Percentiles rank a stretch among this genome's conserved stretches.
phyloP scores from a whole-genome alignment of 306 rosid genomes.

The Quercus engelmannii region DNA sequence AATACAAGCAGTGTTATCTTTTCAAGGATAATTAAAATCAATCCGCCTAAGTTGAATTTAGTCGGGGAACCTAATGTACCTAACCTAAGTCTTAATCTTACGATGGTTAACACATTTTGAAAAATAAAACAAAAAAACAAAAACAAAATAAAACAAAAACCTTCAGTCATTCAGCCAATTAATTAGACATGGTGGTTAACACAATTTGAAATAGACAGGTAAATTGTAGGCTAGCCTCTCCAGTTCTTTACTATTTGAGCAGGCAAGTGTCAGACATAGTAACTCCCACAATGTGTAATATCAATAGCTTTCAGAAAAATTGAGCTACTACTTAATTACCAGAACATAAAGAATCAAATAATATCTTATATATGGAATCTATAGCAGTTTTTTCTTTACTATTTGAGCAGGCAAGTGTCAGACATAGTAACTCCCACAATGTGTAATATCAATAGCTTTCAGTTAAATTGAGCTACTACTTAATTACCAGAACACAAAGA shows the following conservation, averaged over 20 bases:
- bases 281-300: neutral
- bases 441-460: neutral
- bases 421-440: neutral
- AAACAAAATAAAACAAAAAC: no score
- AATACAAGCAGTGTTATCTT: no score
- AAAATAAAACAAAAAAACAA: no score
- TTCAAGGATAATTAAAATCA: no score
- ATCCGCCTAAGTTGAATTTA: no score
- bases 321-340: slow-evolving; percentile 2
- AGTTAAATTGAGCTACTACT: neutral
- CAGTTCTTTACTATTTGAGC: neutral
- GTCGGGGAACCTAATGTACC: no score
- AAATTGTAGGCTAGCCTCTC: neutral
- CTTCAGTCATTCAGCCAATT: no score
- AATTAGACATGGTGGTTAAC: no score
- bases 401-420: neutral
- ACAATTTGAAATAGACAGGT: no score
- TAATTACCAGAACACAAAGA: neutral
- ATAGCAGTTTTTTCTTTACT: neutral
- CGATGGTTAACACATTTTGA: no score
- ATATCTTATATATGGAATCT: slow-evolving; percentile 1
- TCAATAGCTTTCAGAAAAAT: neutral
- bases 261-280: neutral
- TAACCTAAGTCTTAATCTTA: no score
- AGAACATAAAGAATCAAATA: neutral